phyloP scores from a whole-genome alignment of 345 rosid genomes.

The Pelargonium nanum region DNA sequence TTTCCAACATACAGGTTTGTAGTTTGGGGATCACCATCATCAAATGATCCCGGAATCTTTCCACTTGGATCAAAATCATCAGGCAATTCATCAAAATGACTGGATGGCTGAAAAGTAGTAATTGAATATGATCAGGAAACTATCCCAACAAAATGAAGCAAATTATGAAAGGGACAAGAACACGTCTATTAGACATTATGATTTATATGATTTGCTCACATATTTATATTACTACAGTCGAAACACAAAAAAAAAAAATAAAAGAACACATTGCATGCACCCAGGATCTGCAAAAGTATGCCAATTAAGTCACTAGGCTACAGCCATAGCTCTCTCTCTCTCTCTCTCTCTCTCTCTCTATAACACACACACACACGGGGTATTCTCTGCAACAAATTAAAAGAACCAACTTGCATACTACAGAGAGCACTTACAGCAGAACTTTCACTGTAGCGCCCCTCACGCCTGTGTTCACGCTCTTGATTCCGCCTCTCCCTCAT shows the following conservation, averaged over 20 bases:
- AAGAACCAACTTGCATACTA: background rate
- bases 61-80: conserved; percentile 99
- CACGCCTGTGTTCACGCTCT: conserved; percentile 74
- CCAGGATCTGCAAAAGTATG: background rate
- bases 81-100: conserved; percentile 89
- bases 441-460: conserved; percentile 55
- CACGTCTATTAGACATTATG: no score
- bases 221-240: no score
- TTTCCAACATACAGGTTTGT: conserved; percentile 97
- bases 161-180: background rate
- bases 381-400: no score
- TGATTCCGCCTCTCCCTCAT: conserved; percentile 90
- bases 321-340: background rate
- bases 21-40: conserved; percentile 98
- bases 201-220: no score
- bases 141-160: conserved; percentile 10
- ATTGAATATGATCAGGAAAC: background rate
- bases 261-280: no score
- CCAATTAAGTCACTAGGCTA: background rate
- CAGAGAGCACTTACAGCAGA: conserved; percentile 44
- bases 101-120: conserved; percentile 45
- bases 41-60: conserved; percentile 88
- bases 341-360: background rate
- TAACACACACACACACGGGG: no score
- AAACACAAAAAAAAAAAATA: no score